These are phyloP conservation scores for Sporobolomyces phaffii DNA, from an alignment of 768 basidiomycete genomes.

Conservation along the genomic window DNA sequence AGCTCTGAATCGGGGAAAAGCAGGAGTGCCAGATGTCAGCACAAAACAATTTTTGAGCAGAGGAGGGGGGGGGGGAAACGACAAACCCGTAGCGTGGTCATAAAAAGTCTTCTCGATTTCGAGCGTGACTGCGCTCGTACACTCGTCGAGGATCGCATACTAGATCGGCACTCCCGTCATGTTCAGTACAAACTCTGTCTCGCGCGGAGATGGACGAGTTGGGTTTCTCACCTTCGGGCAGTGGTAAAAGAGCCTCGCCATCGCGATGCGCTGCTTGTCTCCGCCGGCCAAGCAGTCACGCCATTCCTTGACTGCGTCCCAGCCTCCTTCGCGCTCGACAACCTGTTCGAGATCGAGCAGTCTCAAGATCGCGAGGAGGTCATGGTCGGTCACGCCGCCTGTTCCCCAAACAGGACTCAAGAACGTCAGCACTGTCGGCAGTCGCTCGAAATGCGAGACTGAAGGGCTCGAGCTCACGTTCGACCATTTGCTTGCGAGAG, in stretches of 20 bases:
- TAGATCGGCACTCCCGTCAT: conserved; percentile 42
- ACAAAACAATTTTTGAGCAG: neutral
- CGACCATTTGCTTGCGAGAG: conserved; percentile 66
- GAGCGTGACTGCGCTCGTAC: conserved; percentile 85
- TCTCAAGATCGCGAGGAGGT: conserved; percentile 65
- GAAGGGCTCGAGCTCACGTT: conserved; percentile 52
- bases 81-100: conserved; percentile 66
- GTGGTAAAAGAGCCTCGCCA: conserved; percentile 95
- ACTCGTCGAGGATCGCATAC: conserved; percentile 96
- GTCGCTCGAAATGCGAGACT: conserved; percentile 6
- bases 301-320: conserved; percentile 87
- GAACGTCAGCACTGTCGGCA: neutral
- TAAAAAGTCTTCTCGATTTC: conserved; percentile 94
- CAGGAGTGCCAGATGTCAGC: no score
- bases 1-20: conserved; percentile 48
- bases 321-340: conserved; percentile 92
- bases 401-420: neutral
- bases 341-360: conserved; percentile 77
- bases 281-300: conserved; percentile 86
- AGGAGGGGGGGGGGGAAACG: neutral
- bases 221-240: conserved; percentile 61
- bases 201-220: neutral
- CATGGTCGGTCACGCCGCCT: conserved; percentile 68
- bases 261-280: conserved; percentile 93
- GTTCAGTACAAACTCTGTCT: neutral